Conservation (phyloP, 2,329 filamentous ascomycete genomes). For the Sodiomyces alkalinus region DNA sequence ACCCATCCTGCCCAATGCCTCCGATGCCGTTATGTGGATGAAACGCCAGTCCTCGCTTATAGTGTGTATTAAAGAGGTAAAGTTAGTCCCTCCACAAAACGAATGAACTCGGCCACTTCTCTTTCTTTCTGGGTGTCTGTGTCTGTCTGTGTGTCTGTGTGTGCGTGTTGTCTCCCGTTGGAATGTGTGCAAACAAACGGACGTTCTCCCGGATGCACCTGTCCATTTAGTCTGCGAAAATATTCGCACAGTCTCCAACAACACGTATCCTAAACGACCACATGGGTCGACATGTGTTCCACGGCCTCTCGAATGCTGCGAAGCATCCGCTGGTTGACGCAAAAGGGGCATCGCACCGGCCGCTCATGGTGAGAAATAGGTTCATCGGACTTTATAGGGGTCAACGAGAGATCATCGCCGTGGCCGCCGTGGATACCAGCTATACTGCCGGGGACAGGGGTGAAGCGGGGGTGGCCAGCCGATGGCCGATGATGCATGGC, state of each 20-base stretch:
- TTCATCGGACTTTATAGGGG: constrained; percentile 35
- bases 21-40: no score
- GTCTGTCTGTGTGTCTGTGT: no score
- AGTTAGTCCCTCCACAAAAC: no score
- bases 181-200: background rate
- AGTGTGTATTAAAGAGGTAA: no score
- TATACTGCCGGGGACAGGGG: constrained; percentile 3
- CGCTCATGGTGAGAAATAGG: constrained; percentile 29
- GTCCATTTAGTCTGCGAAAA: background rate
- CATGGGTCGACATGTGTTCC: constrained; percentile 46
- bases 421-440: constrained; percentile 10
- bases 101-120: no score
- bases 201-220: background rate
- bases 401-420: constrained; percentile 31
- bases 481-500: constrained; percentile 8
- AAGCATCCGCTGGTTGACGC: constrained; percentile 45
- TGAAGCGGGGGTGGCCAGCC: constrained; percentile 4
- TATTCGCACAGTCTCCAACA: no score
- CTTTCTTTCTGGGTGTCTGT: no score
- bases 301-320: constrained; percentile 45
- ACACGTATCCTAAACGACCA: constrained; percentile 43
- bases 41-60: no score
- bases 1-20: no score
- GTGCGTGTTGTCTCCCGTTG: no score
- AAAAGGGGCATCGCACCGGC: constrained; percentile 43